phyloP scores from a whole-genome alignment of 768 basidiomycete species.

The Lactarius hengduanensis region DNA sequence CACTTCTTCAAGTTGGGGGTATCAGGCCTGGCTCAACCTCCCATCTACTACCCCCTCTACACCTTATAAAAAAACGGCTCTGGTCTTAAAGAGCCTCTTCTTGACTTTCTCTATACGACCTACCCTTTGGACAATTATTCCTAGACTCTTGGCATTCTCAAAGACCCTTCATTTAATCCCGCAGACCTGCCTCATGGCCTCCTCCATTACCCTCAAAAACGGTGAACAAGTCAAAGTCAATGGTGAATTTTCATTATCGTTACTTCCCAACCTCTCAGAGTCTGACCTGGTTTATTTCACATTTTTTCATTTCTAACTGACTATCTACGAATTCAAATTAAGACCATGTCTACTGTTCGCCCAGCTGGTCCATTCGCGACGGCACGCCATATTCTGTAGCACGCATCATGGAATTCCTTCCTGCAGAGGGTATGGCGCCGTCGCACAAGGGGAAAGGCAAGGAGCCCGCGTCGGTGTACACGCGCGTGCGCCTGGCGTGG shows the following conservation, averaged over 20 bases:
- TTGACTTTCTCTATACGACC: slow-evolving; percentile 3
- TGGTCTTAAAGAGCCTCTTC: slow-evolving; percentile 2
- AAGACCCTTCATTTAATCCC: slow-evolving; percentile 27
- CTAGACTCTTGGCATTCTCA: slow-evolving; percentile 6
- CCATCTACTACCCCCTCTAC: slow-evolving; percentile 18
- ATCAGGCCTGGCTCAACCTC: slow-evolving; percentile 21
- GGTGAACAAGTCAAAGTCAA: slow-evolving; percentile 85
- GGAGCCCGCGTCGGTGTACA: slow-evolving; percentile 60
- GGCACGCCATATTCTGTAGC: slow-evolving; percentile 95
- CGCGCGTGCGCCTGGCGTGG: slow-evolving; percentile 89
- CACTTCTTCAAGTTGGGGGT: slow-evolving; percentile 13
- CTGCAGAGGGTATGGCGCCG: slow-evolving; percentile 60
- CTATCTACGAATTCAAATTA: slow-evolving; percentile 27
- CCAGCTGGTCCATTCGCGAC: slow-evolving; percentile 88
- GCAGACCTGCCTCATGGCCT: slow-evolving; percentile 41
- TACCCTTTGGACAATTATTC: slow-evolving; percentile 16
- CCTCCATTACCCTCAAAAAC: slow-evolving; percentile 63
- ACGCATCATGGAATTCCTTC: slow-evolving; percentile 95
- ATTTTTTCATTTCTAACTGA: slow-evolving; percentile 2
- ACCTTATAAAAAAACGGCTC: slow-evolving; percentile 12
- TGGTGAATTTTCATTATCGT: slow-evolving; percentile 50
- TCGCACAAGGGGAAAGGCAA: slow-evolving; percentile 57
- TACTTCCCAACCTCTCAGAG: slow-evolving; percentile 28
- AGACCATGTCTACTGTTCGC: slow-evolving; percentile 98
- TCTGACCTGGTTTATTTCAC: slow-evolving; percentile 32